Percentiles rank a stretch among this genome's conserved stretches.
phyloP scores from a whole-genome alignment of 805 yeast species.

The Kodamaea fukazawae region DNA sequence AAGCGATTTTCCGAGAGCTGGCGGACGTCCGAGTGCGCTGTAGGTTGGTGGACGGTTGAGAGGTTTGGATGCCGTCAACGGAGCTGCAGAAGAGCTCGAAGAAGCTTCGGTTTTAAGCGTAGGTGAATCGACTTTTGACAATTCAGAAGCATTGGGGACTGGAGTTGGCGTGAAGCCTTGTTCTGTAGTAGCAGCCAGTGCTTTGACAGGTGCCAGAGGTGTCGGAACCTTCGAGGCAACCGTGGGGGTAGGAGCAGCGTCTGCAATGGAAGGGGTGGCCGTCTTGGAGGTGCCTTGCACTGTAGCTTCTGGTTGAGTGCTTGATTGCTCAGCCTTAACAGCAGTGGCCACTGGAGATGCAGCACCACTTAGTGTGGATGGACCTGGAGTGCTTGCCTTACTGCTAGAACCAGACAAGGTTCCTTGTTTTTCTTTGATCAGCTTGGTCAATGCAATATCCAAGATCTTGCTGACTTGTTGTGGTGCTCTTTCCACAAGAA shows the following conservation, averaged over 20 bases:
- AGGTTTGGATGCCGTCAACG: conserved; percentile 2
- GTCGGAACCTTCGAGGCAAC: background rate
- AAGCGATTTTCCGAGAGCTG: conserved; percentile 17
- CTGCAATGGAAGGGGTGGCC: too few relatives aligned
- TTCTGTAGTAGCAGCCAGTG: too few relatives aligned
- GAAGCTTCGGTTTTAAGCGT: background rate
- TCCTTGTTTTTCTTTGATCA: conserved; percentile 50
- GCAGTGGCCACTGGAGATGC: conserved; percentile 6
- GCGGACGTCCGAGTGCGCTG: conserved; percentile 25
- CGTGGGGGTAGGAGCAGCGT: background rate
- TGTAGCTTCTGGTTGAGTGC: background rate
- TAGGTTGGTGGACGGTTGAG: conserved; percentile 13
- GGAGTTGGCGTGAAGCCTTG: background rate
- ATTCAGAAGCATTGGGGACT: background rate
- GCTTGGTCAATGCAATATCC: conserved; percentile 78
- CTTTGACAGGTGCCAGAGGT: too few relatives aligned
- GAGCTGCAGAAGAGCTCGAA: conserved; percentile 2
- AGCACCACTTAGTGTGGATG: conserved; percentile 1
- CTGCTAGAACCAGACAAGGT: conserved; percentile 17
- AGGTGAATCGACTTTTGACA: background rate
- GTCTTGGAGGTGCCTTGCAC: background rate
- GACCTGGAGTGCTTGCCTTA: conserved; percentile 14
- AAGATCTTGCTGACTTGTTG: conserved; percentile 74
- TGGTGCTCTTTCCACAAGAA: conserved; percentile 77
- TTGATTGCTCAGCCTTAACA: too few relatives aligned